Conservation (phyloP, 73 alveolate genomes). For the Blepharisma stoltei region DNA sequence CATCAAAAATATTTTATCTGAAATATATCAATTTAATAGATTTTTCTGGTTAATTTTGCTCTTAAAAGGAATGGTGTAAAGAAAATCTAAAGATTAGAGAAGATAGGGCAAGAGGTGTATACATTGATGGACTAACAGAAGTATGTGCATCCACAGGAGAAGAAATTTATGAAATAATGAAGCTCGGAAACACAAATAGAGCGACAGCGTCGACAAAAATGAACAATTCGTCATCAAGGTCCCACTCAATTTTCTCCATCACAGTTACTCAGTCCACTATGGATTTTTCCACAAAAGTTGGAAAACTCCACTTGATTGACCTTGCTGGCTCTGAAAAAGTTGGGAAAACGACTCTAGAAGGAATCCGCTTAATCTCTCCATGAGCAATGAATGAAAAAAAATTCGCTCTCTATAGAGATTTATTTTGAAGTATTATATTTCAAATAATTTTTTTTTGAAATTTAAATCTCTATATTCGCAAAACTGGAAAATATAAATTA, state of each 20-base stretch:
- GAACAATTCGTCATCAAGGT: slow-evolving; percentile 67
- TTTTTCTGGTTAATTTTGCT: too few species aligned
- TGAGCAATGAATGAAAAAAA: too few species aligned
- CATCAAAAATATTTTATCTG: slow-evolving; percentile 87
- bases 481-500: too few species aligned
- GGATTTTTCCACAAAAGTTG: slow-evolving; percentile 90
- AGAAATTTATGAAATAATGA: slow-evolving; percentile 86
- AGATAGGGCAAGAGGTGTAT: slow-evolving; percentile 91
- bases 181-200: slow-evolving; percentile 63
- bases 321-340: slow-evolving; percentile 78
- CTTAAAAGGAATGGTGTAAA: slow-evolving; percentile 82
- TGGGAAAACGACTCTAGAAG: slow-evolving; percentile 69
- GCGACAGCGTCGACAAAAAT: slow-evolving; percentile 60
- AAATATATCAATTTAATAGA: too few species aligned
- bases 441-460: too few species aligned
- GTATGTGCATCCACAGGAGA: slow-evolving; percentile 80
- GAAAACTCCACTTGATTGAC: slow-evolving; percentile 85
- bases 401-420: too few species aligned
- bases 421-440: too few species aligned
- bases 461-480: too few species aligned
- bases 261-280: slow-evolving; percentile 81
- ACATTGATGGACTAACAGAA: slow-evolving; percentile 92
- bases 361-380: slow-evolving; percentile 71
- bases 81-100: slow-evolving; percentile 83
- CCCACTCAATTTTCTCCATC: slow-evolving; percentile 69